Evolutionary conservation across 1,284 basidiomycete genomes (phyloP), one percentile per base, ranked within the genome.

Genomic region (Flammula alnicola): DNA sequence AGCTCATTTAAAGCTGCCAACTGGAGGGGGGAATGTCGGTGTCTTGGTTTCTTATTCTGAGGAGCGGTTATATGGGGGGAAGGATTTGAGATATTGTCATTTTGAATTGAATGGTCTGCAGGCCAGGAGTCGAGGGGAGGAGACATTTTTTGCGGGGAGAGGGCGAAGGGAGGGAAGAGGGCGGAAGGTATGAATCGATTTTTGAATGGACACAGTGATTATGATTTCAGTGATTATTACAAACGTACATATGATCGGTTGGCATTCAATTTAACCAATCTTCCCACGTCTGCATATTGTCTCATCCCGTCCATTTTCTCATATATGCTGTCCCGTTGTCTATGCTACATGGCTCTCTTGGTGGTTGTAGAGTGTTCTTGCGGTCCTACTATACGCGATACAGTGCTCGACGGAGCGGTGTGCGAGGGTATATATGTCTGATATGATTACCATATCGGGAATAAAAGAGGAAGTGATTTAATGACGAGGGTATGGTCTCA

Each of bases 1-100:
- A 90, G 82, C 63, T 83, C 80, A 65, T 91, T 90, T 60, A 91
- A 75, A 35, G 84, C 85, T 25, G 79, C 79, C 26, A 90, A 78
- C 67, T 90, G 88, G 19, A 72, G 69, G 12, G 84, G 80, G 17
- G 80, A 79, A 63, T 90, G 88, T 39, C 88, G 79, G 69, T 89
- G 85, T 56, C 88, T 78, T 38, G 88, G 84, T 64, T 88, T 88
- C 79, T 88, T 88, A 64, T 68, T 67, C 58, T 57, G 61, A 30
- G 55, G 51, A 38, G 56, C 59, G 54, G 55, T 57, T 52, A 59
- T 58, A 38, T 52, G 49, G 27, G 52, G 61, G 38, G 44, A 45
- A 47, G 56, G 36, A 38, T 47, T 26, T 2, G 47, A 43, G 22
- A 46, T 39, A 23, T 41, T 25, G 20, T 47, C 41, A 23, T 32